Evolutionary conservation across 2,329 filamentous ascomycete species (phyloP).

Genomic region (Coniella vitis): DNA sequence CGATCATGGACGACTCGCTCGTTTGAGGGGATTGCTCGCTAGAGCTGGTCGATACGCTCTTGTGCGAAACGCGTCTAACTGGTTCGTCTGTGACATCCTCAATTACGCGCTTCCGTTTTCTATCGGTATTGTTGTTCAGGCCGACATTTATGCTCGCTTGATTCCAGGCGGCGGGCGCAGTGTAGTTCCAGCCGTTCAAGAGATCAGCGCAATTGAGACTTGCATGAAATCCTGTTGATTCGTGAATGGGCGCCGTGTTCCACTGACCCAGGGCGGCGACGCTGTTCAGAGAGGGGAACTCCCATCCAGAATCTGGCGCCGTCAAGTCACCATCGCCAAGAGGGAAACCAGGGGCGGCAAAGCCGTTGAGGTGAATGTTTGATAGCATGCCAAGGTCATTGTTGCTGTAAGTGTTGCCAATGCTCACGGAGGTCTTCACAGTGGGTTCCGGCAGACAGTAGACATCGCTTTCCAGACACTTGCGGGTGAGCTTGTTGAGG

Average conservation of each 20-base stretch:
- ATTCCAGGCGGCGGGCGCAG: slow-evolving; percentile 12
- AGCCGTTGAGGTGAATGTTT: slow-evolving; percentile 7
- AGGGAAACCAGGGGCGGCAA: slow-evolving; percentile 2
- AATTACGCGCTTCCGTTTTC: slow-evolving; percentile 10
- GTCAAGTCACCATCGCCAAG: slow-evolving; percentile 4
- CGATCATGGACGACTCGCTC: slow-evolving; percentile 3
- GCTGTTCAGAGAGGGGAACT: slow-evolving; percentile 6
- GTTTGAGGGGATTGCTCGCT: slow-evolving; percentile 4
- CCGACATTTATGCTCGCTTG: not conserved
- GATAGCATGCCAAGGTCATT: slow-evolving; percentile 1
- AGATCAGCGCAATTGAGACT: slow-evolving; percentile 13
- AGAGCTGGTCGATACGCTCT: slow-evolving; percentile 3
- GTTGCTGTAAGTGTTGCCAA: slow-evolving; percentile 7
- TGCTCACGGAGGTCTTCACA: slow-evolving; percentile 1
- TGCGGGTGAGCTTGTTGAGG: slow-evolving; percentile 11
- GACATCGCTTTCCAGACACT: slow-evolving; percentile 11
- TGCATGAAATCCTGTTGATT: not conserved
- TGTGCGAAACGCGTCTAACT: slow-evolving; percentile 11
- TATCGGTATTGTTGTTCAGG: not conserved
- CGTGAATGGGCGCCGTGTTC: slow-evolving; percentile 10
- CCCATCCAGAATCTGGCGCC: slow-evolving; percentile 2
- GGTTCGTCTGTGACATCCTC: slow-evolving; percentile 3
- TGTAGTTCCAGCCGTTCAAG: slow-evolving; percentile 12
- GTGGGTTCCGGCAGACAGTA: slow-evolving; percentile 10
- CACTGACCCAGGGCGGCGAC: slow-evolving; percentile 9